Evolutionary conservation across 176 grass and related monocot species (phyloP), one percentile per base, ranked within the genome.

Genomic region (Miscanthus lutarioriparius): DNA sequence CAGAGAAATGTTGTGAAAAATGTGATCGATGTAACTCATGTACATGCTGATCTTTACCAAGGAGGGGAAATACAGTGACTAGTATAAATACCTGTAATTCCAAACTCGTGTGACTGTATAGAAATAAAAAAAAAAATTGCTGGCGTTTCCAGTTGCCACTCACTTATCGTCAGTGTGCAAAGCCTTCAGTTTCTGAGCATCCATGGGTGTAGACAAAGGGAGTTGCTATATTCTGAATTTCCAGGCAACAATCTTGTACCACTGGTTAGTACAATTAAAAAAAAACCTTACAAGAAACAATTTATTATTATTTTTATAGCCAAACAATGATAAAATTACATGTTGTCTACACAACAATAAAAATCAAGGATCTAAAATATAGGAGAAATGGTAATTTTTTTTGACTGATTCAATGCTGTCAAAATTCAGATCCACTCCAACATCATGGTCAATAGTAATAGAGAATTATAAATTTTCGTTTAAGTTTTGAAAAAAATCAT

Each of bases 1-100:
- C 56, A 65, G 81, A 27, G 39, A 83, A 63, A 69, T 54, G 64
- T 16, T 54, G 12, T 38, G 20, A 37, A 35, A 32, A 54, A 54
- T 39, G 70, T 48, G 73, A 74, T 89, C 37, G 17, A 77, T 64
- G 54, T 36, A 74, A 58, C 59, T 62, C 84, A 39, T 83, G 43
- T 81, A 49, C 41, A 67, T 67, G 63, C 68, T 16, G 14, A 80
- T 53, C 87, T 67, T 77, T 86, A 82, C 25, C 39, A 56, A 41
- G 23, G 49, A 86, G 58, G 77, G 78, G 53, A 80, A 72, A 72
- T 81, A 49, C n/a, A 51, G 75, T 71, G 26, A 8, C 39, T 74
- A 85, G 39, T 62, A 73, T 33, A 64, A 62, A 33, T 63, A 32
- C 28, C 66, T 75, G 72, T 30, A 45, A 20, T 47, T 64, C 47